Base-by-base conservation (phyloP, 129 eudicot genomes). In the Centella asiatica region DNA sequence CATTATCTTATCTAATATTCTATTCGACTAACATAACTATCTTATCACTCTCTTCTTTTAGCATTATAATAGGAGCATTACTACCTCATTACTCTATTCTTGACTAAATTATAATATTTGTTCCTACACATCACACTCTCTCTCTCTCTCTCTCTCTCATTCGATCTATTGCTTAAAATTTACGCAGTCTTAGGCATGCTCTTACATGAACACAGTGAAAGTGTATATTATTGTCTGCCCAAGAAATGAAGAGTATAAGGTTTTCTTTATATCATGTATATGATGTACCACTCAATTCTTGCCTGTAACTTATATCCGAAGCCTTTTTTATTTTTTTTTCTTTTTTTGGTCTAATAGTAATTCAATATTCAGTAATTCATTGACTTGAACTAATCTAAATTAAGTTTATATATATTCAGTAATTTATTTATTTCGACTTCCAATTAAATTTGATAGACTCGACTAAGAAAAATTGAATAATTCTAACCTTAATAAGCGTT, bases 171-270 rank as follows among this genome's bases (percentile, higher is more conserved):
- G 44, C 68, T 64, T 44, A 19, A 0, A 40, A 32, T n/a, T n/a
- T n/a, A n/a, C 27, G 46, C 68, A 64, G 42, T 26, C 68, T 6
- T 56, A n/a, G 42, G 55, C 68, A 63, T 63, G 55, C 68, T 63
- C 55, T 63, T 20, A 0, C 26, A 18, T 8, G 7, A 63, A 28
- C 17, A 45, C 55, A 63, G 29, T 29, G 44, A 29, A 45, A 17
- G 23, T 44, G 56, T 27, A 40, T 40, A 32, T 37, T n/a, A 45
- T 62, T 45, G 17, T 45, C 67, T 45, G 54, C 44, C 67, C 56
- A 44, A 28, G 67, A 44, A 44, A 28, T n/a, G 17, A 44, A 17
- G 36, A 12, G 26, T 22, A 12, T n/a, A 17, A 51, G 66, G 34
- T 7, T 15, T 28, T 54, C 27, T 25, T 20, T 54, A 10, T 54